phyloP scores from a whole-genome alignment of 306 rosid species.

The Fagus sylvatica region DNA sequence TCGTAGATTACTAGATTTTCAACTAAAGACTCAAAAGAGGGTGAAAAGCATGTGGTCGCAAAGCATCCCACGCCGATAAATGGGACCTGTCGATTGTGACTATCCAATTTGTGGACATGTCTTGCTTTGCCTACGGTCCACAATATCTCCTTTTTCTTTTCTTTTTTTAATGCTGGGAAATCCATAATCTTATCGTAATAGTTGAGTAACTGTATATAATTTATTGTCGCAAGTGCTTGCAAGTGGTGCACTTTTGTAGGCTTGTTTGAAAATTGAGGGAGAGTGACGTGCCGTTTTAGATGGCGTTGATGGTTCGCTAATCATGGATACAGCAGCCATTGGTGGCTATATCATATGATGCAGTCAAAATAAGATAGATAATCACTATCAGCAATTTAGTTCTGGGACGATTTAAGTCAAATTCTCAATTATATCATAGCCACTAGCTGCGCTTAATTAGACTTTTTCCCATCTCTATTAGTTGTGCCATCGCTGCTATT shows the following conservation, averaged over 20 bases:
- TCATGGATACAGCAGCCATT: neutral
- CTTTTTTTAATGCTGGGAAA: neutral
- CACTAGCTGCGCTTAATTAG: no score
- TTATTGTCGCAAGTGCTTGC: neutral
- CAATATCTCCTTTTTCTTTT: neutral
- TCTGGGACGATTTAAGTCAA: no score
- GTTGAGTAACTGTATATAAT: neutral
- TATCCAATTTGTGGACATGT: neutral
- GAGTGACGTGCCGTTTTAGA: neutral
- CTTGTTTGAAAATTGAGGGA: neutral
- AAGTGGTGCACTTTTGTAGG: neutral
- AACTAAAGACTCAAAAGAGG: neutral
- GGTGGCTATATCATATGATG: neutral
- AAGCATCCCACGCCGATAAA: constrained; percentile 20
- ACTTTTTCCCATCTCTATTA: no score
- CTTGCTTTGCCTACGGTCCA: neutral
- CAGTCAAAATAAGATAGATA: no score
- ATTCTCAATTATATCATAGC: no score
- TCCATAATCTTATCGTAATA: neutral
- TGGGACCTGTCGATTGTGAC: neutral
- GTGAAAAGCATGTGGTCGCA: neutral
- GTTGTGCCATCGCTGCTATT: no score
- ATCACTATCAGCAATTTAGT: no score
- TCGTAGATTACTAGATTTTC: neutral
- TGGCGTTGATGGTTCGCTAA: neutral